Base-by-base conservation (phyloP, 129 eudicot genomes). In the Artemisia annua region DNA sequence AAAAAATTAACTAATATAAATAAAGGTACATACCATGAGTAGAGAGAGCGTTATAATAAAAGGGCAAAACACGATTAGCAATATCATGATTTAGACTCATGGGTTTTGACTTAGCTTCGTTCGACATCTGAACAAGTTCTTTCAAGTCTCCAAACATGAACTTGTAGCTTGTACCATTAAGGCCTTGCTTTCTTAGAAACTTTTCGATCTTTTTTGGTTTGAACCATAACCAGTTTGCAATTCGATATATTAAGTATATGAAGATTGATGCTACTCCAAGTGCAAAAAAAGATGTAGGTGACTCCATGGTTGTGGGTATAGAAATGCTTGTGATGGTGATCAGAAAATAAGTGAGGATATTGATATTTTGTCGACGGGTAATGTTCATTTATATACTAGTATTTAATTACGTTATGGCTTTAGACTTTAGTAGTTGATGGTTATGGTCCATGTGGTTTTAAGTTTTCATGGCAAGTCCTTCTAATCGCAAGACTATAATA, bases 131-230 rank as follows among this genome's bases (percentile, higher is more conserved):
- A 18, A 26, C 66, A 57, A 80, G 39, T 53, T 86, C 91, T 49
- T 86, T 84, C 19, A 77, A 49, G 57, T 89, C 90, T 15, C 96
- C 96, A 55, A 76, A 65, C n/a, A 86, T n/a, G 14, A 89, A 54
- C 32, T 57, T 65, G 63, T 89, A 89, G 16, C 84, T 54, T 52
- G 72, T 89, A 0, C 96, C 91, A 7, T 49, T 51, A 19, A 89
- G 70, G 3, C 89, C 89, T 79, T 89, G 96, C 12, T 75, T 52
- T 71, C 86, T 60, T 14, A 89, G 81, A 32, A 65, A 26, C 55
- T 67, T 89, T 46, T 89, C 91, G 11, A 82, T 61, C 59, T 49
- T 74, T 49, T 68, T 86, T 3, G 96, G 96, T 66, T 71, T 78
- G 53, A 86, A 63, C 89, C 89, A 86, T 46, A 80, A 81, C 96